A percentile compares a stretch with the other conserved stretches of the same genome.
phyloP scores from a whole-genome alignment of 306 rosid species.

The Casuarina cunninghamiana region DNA sequence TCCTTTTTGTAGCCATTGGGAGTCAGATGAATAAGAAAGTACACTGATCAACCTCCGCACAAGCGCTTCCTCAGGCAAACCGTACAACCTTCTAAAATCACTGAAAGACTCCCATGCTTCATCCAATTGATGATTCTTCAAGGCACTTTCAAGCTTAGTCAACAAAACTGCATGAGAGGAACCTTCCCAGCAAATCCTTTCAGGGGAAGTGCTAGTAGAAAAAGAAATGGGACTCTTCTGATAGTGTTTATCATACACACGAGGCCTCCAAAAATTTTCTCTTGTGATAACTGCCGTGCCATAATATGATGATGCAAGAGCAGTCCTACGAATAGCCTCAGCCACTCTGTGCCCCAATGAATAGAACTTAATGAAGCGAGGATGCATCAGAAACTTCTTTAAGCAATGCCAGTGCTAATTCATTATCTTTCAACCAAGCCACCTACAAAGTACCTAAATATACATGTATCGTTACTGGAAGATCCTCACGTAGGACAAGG shows the following conservation, averaged over 20 bases:
- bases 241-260: slow-evolving; percentile 1
- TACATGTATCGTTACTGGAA: background rate
- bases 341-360: slow-evolving; percentile 23
- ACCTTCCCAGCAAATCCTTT: slow-evolving; percentile 72
- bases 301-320: slow-evolving; percentile 11
- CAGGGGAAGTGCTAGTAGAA: slow-evolving; percentile 35
- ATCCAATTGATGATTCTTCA: slow-evolving; percentile 49
- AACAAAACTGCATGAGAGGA: slow-evolving; percentile 52
- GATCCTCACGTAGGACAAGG: background rate
- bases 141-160: slow-evolving; percentile 53
- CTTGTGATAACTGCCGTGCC: background rate
- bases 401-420: background rate
- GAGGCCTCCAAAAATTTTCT: slow-evolving; percentile 13
- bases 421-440: background rate
- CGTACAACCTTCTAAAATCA: slow-evolving; percentile 66
- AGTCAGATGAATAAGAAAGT: slow-evolving; percentile 55
- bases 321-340: slow-evolving; percentile 29
- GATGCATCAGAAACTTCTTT: slow-evolving; percentile 5
- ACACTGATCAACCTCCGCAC: slow-evolving; percentile 57
- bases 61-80: slow-evolving; percentile 59
- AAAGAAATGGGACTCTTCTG: slow-evolving; percentile 19
- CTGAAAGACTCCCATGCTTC: slow-evolving; percentile 73
- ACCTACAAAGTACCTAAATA: background rate
- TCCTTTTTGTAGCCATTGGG: slow-evolving; percentile 53
- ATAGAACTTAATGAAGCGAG: background rate